Evolutionary conservation across 2,329 filamentous ascomycete species (phyloP).

Genomic region (Paracamarosporium sp.): DNA sequence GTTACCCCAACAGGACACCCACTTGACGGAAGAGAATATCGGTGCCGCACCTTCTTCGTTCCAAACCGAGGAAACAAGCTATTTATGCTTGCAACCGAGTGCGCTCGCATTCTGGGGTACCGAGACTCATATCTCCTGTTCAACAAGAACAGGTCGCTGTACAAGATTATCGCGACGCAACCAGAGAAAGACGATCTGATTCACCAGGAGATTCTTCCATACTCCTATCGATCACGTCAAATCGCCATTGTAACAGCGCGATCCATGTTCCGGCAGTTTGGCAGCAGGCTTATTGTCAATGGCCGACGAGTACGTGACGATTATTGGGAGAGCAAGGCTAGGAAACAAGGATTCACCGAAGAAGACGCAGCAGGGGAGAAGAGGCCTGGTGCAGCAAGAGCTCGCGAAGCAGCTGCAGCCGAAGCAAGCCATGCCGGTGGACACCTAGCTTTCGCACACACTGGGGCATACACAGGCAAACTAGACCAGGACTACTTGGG

Average conservation of each 20-base stretch:
- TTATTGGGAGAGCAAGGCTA: slow-evolving; percentile 97
- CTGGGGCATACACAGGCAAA: slow-evolving; percentile 37
- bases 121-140: slow-evolving; percentile 97
- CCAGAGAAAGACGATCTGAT: slow-evolving; percentile 97
- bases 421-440: slow-evolving; percentile 65
- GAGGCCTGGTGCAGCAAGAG: slow-evolving; percentile 88
- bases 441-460: slow-evolving; percentile 39
- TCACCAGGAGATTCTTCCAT: slow-evolving; percentile 91
- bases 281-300: slow-evolving; percentile 88
- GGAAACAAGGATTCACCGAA: slow-evolving; percentile 97
- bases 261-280: slow-evolving; percentile 99
- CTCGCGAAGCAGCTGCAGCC: slow-evolving; percentile 79
- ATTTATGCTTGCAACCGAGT: slow-evolving; percentile 98
- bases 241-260: slow-evolving; percentile 97
- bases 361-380: slow-evolving; percentile 96
- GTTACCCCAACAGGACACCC: slow-evolving; percentile 83
- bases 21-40: slow-evolving; percentile 83
- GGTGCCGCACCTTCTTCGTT: slow-evolving; percentile 91
- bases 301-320: slow-evolving; percentile 93
- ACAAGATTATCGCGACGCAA: slow-evolving; percentile 97
- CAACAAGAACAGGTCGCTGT: slow-evolving; percentile 96
- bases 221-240: slow-evolving; percentile 97
- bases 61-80: slow-evolving; percentile 90
- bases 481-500: slow-evolving; percentile 41
- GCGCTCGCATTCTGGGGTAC: slow-evolving; percentile 90